Evolutionary conservation across 1,284 basidiomycete genomes (phyloP).

Genomic region (Sporisorium exsertum): DNA sequence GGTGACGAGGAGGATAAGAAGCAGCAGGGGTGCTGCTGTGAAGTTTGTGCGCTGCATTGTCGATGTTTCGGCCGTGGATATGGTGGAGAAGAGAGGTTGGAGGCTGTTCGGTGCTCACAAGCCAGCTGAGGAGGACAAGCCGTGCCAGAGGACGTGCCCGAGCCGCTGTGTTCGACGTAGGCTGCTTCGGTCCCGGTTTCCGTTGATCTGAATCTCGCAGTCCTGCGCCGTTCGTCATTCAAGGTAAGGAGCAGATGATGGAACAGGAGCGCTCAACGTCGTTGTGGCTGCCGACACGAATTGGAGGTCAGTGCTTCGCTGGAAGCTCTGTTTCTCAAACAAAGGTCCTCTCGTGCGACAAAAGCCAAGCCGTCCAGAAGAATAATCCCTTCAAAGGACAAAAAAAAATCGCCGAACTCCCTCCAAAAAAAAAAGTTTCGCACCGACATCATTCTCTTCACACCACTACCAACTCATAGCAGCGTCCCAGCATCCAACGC

Average conservation of each 20-base stretch:
- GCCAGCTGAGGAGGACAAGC: constrained; percentile 3
- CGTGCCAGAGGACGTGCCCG: neutral
- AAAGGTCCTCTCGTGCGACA: constrained; percentile 33
- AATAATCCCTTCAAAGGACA: neutral
- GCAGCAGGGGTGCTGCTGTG: constrained; percentile 14
- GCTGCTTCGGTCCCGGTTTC: neutral
- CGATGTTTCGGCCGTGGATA: no score
- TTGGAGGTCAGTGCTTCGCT: constrained; percentile 23
- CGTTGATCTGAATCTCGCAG: neutral
- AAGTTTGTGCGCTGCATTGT: constrained; percentile 3
- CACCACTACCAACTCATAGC: no score
- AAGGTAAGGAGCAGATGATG: neutral
- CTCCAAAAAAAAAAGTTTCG: constrained; percentile 13
- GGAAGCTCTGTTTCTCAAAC: constrained; percentile 36
- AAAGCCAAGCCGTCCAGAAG: neutral
- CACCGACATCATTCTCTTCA: constrained; percentile 4
- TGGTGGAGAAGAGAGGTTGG: neutral
- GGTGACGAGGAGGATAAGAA: constrained; percentile 11
- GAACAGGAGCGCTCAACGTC: neutral
- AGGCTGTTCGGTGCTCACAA: neutral
- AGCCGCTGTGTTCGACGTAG: neutral
- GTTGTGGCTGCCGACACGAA: neutral
- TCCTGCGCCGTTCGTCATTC: neutral
- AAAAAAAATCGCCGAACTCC: constrained; percentile 3
- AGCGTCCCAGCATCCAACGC: no score